Conservation (phyloP, 2,329 filamentous ascomycete genomes). For the Aspergillus texensis region DNA sequence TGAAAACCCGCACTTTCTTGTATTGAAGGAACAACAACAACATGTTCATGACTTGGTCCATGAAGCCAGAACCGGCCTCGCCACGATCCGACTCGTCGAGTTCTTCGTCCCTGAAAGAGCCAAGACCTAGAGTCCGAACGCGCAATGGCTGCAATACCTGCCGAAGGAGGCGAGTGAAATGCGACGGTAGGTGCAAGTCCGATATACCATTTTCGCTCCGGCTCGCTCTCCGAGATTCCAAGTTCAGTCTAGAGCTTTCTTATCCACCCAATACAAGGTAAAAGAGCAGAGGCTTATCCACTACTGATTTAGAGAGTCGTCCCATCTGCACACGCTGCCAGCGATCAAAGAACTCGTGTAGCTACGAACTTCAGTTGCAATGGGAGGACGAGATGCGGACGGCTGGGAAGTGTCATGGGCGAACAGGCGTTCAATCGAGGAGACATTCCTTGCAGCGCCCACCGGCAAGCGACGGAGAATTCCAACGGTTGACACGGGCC, state of each 20-base stretch:
- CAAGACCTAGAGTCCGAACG: background rate
- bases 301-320: conserved; percentile 1
- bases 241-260: background rate
- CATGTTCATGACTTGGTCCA: background rate
- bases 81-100: background rate
- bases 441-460: background rate
- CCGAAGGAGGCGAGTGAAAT: conserved; percentile 11
- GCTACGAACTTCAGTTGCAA: conserved; percentile 7
- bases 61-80: background rate
- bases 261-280: background rate
- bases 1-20: background rate
- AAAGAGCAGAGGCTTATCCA: background rate
- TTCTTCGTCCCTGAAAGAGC: background rate
- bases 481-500: background rate
- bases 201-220: background rate
- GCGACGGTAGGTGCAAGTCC: conserved; percentile 5
- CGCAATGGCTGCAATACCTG: conserved; percentile 11
- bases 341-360: conserved; percentile 6
- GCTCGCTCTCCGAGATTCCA: background rate
- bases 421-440: conserved; percentile 4
- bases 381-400: conserved; percentile 12
- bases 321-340: conserved; percentile 8
- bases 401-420: conserved; percentile 11
- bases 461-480: background rate
- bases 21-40: background rate